Evolutionary conservation across 768 basidiomycete species (phyloP).

Genomic region (Porphyrellus cyaneotinctus): DNA sequence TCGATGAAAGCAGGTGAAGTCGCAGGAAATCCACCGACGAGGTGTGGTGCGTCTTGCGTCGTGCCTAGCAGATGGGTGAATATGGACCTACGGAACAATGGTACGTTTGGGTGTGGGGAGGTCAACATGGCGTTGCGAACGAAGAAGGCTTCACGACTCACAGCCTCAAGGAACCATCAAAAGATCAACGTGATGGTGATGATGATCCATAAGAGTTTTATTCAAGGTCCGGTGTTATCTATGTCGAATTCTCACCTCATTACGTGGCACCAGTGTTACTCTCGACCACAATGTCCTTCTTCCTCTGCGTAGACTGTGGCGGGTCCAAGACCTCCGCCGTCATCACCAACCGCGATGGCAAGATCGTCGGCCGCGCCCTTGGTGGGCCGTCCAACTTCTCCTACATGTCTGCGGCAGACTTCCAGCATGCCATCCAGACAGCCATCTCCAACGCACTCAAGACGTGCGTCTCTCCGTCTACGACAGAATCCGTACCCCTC

Average conservation of each 20-base stretch:
- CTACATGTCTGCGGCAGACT: slow-evolving; percentile 63
- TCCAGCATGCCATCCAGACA: slow-evolving; percentile 47
- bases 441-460: slow-evolving; percentile 56
- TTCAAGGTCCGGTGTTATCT: too few relatives aligned
- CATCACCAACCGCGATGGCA: slow-evolving; percentile 55
- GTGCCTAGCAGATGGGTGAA: slow-evolving; percentile 30
- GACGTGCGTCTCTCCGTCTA: slow-evolving; percentile 37
- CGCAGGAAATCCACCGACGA: slow-evolving; percentile 43
- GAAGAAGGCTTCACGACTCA: too few relatives aligned
- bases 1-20: slow-evolving; percentile 60
- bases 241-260: too few relatives aligned
- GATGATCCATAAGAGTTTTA: too few relatives aligned
- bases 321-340: slow-evolving; percentile 84
- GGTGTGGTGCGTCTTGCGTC: slow-evolving; percentile 12
- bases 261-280: too few relatives aligned
- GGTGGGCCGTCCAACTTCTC: slow-evolving; percentile 85
- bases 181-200: too few relatives aligned
- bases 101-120: slow-evolving; percentile 20
- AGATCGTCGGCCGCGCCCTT: slow-evolving; percentile 60
- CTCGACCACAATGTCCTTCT: slow-evolving; percentile 48
- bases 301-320: slow-evolving; percentile 83
- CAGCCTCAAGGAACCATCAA: too few relatives aligned
- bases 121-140: slow-evolving; percentile 7
- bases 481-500: slow-evolving; percentile 34
- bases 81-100: slow-evolving; percentile 25